Evolutionary conservation across 805 yeast species (phyloP).

Genomic region (Candida andamanensis): DNA sequence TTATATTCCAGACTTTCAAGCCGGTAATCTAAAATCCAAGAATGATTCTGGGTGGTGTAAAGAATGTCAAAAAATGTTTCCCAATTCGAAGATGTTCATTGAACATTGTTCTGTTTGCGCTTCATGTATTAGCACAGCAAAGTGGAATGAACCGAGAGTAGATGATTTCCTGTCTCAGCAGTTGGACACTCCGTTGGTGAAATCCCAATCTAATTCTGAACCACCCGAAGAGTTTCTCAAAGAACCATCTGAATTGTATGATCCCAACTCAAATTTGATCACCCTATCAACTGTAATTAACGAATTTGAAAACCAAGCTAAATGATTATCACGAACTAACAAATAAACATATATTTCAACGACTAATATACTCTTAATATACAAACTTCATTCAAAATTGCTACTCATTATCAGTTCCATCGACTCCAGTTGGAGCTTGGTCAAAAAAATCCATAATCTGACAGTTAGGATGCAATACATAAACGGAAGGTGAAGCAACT

Average conservation of each 20-base stretch:
- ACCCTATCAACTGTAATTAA: conserved; percentile 13
- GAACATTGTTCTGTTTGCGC: conserved; percentile 67
- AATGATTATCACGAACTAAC: not conserved
- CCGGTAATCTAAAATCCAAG: conserved; percentile 17
- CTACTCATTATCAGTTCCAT: conserved; percentile 4
- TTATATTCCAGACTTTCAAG: conserved; percentile 46
- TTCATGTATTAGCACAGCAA: conserved; percentile 16
- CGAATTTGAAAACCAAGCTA: conserved; percentile 5
- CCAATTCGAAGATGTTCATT: conserved; percentile 50
- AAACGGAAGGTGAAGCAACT: conserved; percentile 22
- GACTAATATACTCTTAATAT: conserved; percentile 1
- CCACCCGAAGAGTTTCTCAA: conserved; percentile 1
- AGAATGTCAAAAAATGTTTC: conserved; percentile 55
- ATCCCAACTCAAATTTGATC: conserved; percentile 10
- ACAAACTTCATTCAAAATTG: conserved; percentile 1
- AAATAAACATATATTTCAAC: conserved; percentile 1
- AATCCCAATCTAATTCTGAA: not conserved
- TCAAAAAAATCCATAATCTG: conserved; percentile 66
- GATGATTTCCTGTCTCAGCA: not conserved
- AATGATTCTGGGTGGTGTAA: conserved; percentile 67
- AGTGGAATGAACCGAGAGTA: conserved; percentile 15
- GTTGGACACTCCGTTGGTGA: not conserved
- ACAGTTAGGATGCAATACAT: conserved; percentile 72
- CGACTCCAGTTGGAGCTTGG: conserved; percentile 16
- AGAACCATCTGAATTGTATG: conserved; percentile 6